phyloP scores from a whole-genome alignment of 2,329 filamentous ascomycete species.

The Monosporascus sp. region DNA sequence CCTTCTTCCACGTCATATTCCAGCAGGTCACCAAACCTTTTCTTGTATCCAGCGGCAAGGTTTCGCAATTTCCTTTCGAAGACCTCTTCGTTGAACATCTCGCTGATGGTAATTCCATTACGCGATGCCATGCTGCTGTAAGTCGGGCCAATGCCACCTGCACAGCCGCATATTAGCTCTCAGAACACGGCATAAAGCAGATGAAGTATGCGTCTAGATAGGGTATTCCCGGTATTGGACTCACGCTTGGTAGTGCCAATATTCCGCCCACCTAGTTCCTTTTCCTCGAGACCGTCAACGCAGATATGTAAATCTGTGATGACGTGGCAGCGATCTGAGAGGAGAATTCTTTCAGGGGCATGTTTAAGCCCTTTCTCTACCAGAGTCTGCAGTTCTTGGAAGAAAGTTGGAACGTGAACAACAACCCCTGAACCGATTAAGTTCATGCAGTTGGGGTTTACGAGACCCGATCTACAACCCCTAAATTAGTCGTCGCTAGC shows the following conservation, averaged over 20 bases:
- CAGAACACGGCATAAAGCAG: too few species aligned
- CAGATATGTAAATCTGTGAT: constrained; percentile 59
- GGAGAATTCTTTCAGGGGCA: constrained; percentile 52
- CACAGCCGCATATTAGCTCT: neutral
- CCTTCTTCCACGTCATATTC: constrained; percentile 65
- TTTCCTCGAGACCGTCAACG: constrained; percentile 62
- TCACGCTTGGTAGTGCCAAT: constrained; percentile 37
- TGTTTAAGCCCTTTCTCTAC: constrained; percentile 53
- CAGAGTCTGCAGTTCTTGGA: constrained; percentile 56
- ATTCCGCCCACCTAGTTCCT: constrained; percentile 34
- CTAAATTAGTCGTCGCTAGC: neutral
- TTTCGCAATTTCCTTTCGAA: constrained; percentile 63
- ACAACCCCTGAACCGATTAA: constrained; percentile 64
- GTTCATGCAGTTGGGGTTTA: constrained; percentile 66
- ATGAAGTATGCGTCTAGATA: neutral
- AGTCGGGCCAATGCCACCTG: constrained; percentile 32
- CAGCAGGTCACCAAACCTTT: constrained; percentile 49
- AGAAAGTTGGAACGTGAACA: constrained; percentile 49
- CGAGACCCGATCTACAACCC: constrained; percentile 50
- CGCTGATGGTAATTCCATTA: constrained; percentile 59
- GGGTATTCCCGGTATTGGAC: neutral
- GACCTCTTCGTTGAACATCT: constrained; percentile 59
- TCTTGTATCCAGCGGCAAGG: constrained; percentile 58
- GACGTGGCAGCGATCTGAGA: constrained; percentile 57
- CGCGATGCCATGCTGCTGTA: constrained; percentile 55